These are phyloP conservation scores for Camelina laxa DNA, from an alignment of 345 rosid genomes.

Conservation along the genomic window DNA sequence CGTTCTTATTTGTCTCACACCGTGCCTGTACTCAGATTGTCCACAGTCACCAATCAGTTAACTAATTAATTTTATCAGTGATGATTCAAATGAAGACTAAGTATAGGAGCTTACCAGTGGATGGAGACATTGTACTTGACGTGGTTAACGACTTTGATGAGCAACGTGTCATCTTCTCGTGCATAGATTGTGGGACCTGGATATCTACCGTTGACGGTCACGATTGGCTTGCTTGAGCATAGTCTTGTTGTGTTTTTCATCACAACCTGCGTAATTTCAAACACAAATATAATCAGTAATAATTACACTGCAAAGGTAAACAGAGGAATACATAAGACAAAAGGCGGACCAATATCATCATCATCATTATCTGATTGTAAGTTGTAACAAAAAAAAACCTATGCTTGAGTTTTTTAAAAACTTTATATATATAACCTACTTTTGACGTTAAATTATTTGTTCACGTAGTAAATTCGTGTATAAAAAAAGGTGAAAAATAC, in stretches of 20 bases:
- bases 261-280: slow-evolving; percentile 56
- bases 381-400: slow-evolving; percentile 14
- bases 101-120: slow-evolving; percentile 68
- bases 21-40: slow-evolving; percentile 62
- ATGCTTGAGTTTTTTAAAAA: slow-evolving; percentile 18
- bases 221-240: slow-evolving; percentile 80
- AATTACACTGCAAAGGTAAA: slow-evolving; percentile 14
- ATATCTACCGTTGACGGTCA: slow-evolving; percentile 79
- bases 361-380: slow-evolving; percentile 24
- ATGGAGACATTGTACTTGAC: slow-evolving; percentile 83
- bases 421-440: not conserved
- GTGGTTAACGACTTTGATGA: slow-evolving; percentile 75
- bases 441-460: not conserved
- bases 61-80: not conserved
- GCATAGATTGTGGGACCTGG: slow-evolving; percentile 92
- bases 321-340: not conserved
- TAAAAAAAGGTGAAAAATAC: not conserved
- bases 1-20: slow-evolving; percentile 73
- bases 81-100: slow-evolving; percentile 2
- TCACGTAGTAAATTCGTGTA: slow-evolving; percentile 5
- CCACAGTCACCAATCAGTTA: not conserved
- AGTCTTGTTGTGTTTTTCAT: slow-evolving; percentile 69
- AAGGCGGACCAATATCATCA: not conserved
- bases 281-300: slow-evolving; percentile 17
- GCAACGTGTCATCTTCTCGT: slow-evolving; percentile 83